Evolutionary conservation across 805 yeast genomes (phyloP), one percentile per base, ranked within the genome.

Genomic region (Maudiozyma barnettii): DNA sequence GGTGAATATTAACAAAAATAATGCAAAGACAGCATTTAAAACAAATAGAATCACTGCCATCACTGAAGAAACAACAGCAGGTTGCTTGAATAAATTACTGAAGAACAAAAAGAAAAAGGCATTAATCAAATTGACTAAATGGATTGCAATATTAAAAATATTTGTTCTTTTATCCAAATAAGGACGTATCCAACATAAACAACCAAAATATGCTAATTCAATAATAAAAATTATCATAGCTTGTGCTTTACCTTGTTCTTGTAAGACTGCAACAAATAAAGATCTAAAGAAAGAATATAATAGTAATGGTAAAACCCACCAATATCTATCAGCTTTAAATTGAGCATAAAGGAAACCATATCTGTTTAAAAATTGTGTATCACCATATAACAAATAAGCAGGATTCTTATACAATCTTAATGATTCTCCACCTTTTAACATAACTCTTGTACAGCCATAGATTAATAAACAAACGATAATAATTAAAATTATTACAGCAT

Each of bases 141-240:
- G 81, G 56, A 91, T 86, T 43, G 85, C 75, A 56, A 93, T 91
- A 68, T 90, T 91, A 77, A 89, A 86, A n/a, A 79, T 82, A 58
- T 93, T 93, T 31, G 98, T 90, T 69, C 95, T 77, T 67, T 84
- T 88, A 69, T 93, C 97, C 90, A 93, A 81, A 65, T 78, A 93
- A 10, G 99, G 99, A 65, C 93, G 78, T 48, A 76, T 69, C 75
- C 78, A 77, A 59, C 89, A 81, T 23, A 89, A 57, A 0, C 72
- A 71, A 33, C 75, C 75, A 51, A 85, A 79, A 67, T 82, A 89
- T 20, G 77, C 55, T 45, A 91, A 69, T 64, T 93, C 98, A 51
- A 86, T 71, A 16, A 73, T 80, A 58, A 91, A 84, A 8, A 90
- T 74, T 44, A 84, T 70, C 51, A 87, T 74, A 1, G 96, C 85